A percentile compares a stretch with the other conserved stretches of the same genome.
These are phyloP conservation scores for Zizania latifolia DNA, from an alignment of 176 grass and related monocot genomes.

Conservation along the genomic window DNA sequence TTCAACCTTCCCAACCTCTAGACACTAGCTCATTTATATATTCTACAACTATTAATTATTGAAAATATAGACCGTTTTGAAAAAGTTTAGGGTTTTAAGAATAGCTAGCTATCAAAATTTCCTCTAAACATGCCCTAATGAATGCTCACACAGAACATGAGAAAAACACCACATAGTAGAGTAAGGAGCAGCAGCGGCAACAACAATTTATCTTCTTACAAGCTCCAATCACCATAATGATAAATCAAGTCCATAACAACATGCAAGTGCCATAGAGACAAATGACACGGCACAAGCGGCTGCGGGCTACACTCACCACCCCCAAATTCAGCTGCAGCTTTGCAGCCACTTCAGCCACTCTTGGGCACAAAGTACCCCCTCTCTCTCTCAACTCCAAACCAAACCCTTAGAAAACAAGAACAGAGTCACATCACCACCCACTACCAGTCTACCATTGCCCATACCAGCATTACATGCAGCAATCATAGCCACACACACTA, in stretches of 20 bases:
- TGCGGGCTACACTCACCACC: slow-evolving; percentile 52
- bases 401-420: background rate
- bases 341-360: slow-evolving; percentile 63
- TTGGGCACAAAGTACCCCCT: background rate
- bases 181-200: too few relatives aligned
- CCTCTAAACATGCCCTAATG: too few relatives aligned
- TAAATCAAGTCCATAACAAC: slow-evolving; percentile 19
- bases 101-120: too few relatives aligned
- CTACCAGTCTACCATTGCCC: too few relatives aligned
- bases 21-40: too few relatives aligned
- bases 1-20: too few relatives aligned
- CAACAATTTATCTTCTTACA: background rate
- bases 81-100: too few relatives aligned
- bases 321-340: slow-evolving; percentile 19
- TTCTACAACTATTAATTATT: too few relatives aligned
- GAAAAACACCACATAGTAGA: too few relatives aligned
- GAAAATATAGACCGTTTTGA: too few relatives aligned
- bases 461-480: too few relatives aligned
- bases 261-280: slow-evolving; percentile 15
- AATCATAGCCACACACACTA: too few relatives aligned
- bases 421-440: slow-evolving; percentile 17
- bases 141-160: background rate
- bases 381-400: background rate
- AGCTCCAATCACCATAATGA: background rate
- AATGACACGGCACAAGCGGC: slow-evolving; percentile 42